phyloP scores from a whole-genome alignment of 176 grass and related monocot species.

The Phyllostachys edulis region DNA sequence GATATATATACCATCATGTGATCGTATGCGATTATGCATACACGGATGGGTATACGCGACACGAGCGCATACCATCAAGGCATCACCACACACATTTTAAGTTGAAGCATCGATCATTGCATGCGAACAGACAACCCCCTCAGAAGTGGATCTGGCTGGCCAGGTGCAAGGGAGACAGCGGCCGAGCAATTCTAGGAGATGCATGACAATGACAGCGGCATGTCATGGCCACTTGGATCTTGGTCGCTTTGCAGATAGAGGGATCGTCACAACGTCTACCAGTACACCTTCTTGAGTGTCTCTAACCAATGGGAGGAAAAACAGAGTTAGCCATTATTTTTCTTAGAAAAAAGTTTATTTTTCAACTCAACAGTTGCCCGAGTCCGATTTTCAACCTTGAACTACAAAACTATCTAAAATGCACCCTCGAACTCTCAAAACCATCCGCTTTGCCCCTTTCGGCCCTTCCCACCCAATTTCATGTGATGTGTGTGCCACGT shows the following conservation, averaged over 20 bases:
- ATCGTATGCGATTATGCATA: background rate
- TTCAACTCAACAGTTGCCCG: too few relatives aligned
- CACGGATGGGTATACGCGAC: background rate
- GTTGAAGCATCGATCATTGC: background rate
- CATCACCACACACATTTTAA: background rate
- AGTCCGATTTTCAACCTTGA: too few relatives aligned
- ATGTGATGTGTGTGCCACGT: too few relatives aligned
- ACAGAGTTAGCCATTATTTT: background rate
- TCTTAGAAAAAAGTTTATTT: too few relatives aligned
- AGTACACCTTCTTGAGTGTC: background rate
- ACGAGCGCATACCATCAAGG: too few relatives aligned
- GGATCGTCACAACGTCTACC: too few relatives aligned
- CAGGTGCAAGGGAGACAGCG: background rate
- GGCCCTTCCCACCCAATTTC: too few relatives aligned
- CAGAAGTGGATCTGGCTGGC: slow-evolving; percentile 24
- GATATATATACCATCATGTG: background rate
- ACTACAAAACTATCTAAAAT: too few relatives aligned
- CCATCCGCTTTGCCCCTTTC: too few relatives aligned
- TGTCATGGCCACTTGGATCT: background rate
- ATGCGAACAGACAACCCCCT: background rate
- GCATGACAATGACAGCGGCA: background rate
- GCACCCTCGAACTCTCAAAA: too few relatives aligned
- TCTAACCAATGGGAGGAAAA: background rate
- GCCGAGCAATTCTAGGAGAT: too few relatives aligned
- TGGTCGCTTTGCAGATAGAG: background rate